These are phyloP conservation scores for Gloeostereum incarnatum DNA, from an alignment of 768 basidiomycete species.

Conservation along the genomic window DNA sequence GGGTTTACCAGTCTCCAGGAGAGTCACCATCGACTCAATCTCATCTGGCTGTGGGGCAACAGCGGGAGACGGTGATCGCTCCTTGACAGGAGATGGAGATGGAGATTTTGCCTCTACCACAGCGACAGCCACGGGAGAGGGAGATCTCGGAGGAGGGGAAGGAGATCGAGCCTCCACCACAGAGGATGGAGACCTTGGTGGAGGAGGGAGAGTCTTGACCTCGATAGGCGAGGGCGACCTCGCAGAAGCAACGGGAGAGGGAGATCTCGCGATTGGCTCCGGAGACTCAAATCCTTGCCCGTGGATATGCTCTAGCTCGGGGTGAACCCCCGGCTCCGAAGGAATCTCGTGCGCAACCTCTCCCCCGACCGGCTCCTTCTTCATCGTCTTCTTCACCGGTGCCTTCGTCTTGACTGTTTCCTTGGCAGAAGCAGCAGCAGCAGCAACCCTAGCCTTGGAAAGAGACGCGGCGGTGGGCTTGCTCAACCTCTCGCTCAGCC, in stretches of 20 bases:
- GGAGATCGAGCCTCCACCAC: too few species aligned
- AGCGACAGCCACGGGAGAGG: neutral
- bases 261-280: too few species aligned
- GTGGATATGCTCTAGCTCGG: neutral
- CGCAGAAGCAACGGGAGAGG: too few species aligned
- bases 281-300: conserved; percentile 3
- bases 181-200: too few species aligned
- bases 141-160: too few species aligned
- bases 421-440: conserved; percentile 21
- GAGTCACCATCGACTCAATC: conserved; percentile 37
- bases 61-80: conserved; percentile 4
- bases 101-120: neutral
- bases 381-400: neutral
- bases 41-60: conserved; percentile 15
- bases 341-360: neutral
- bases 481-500: conserved; percentile 60
- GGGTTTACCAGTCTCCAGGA: conserved; percentile 27
- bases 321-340: neutral
- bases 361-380: neutral
- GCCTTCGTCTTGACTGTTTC: conserved; percentile 5
- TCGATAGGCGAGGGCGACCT: too few species aligned
- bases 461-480: conserved; percentile 71
- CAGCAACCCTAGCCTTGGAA: conserved; percentile 41
- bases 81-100: neutral
- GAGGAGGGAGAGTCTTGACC: too few species aligned